Base-by-base conservation (phyloP, 176 grass and related monocot genomes). In the Zoysia japonica region DNA sequence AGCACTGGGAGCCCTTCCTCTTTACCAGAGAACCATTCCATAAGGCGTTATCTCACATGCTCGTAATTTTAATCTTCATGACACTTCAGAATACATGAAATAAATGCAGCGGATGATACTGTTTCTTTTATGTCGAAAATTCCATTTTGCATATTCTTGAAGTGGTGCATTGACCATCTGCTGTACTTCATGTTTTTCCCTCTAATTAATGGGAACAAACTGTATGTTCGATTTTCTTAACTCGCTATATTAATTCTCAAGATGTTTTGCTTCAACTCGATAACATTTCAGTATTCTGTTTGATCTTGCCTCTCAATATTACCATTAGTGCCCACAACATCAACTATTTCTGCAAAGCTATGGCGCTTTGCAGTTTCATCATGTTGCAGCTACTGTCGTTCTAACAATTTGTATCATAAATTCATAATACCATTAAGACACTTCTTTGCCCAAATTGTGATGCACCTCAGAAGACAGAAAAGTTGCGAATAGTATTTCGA, bases 11-110 rank as follows among this genome's bases (percentile, higher is more conserved):
- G 90, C 93, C 61, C 90, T 97, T 83, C 93, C 90, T 67, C 75
- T 97, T 47, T 87, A 93, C 74, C 84, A 97, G 93, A 87, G 93
- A 45, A 85, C 90, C 64, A 85, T 93, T 89, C 93, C 93, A 48
- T 97, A 75, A 85, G 72, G 12, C 5, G 62, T 39, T 83, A 12
- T 43, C 17, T 75, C 39, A 77, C 44, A 45, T 71, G 13, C 36
- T n/a, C 16, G 2, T 40, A 61, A 37, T 49, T 73, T 70, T 78
- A 15, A 65, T 70, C 72, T 55, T 84, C 11, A 51, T 47, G 12
- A 35, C 50, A 57, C 72, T 74, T 64, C 83, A 83, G 71, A 83
- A 78, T 85, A 85, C 87, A 79, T 92, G 79, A 86, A 92, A 91
- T 92, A 96, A 74, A 86, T 92, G 82, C 93, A 91, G 82, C 11